phyloP scores from a whole-genome alignment of 1,284 basidiomycete genomes.

The Vanrija pseudolonga region DNA sequence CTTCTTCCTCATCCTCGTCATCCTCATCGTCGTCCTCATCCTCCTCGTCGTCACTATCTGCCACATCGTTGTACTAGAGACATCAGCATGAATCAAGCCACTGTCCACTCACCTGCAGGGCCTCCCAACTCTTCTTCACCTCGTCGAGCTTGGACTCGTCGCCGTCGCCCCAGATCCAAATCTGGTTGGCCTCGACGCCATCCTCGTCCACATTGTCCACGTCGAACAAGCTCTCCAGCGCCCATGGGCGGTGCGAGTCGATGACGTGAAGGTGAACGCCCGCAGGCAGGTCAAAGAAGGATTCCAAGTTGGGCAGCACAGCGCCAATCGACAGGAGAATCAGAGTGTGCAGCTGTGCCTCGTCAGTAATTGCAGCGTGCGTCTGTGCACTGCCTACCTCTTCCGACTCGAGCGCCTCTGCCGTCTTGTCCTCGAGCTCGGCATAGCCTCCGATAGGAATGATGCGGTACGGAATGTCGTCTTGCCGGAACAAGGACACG shows the following conservation, averaged over 20 bases:
- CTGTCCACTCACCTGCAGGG: conserved; percentile 60
- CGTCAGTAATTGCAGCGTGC: background rate
- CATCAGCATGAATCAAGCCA: background rate
- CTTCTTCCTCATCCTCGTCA: conserved; percentile 54
- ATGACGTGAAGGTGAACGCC: conserved; percentile 78
- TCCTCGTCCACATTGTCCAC: conserved; percentile 35
- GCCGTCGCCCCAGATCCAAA: conserved; percentile 82
- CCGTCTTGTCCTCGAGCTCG: conserved; percentile 63
- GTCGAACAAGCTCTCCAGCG: conserved; percentile 79
- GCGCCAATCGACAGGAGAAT: conserved; percentile 91
- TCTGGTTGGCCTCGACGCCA: conserved; percentile 56
- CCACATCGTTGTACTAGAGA: conserved; percentile 16
- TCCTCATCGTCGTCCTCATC: conserved; percentile 49
- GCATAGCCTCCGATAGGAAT: conserved; percentile 87
- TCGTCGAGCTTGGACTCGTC: conserved; percentile 59
- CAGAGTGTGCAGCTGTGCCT: conserved; percentile 74
- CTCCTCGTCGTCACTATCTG: conserved; percentile 50
- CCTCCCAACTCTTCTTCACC: conserved; percentile 55
- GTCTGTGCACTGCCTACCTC: conserved; percentile 6
- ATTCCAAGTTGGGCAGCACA: conserved; percentile 68
- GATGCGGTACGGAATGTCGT: conserved; percentile 86
- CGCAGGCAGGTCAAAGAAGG: conserved; percentile 49
- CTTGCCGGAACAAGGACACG: conserved; percentile 82
- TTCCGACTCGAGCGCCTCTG: conserved; percentile 57
- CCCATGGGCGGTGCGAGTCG: conserved; percentile 88